These are phyloP conservation scores for Papiliotrema nemorosa DNA, from an alignment of 1,284 basidiomycete species.

Conservation along the genomic window DNA sequence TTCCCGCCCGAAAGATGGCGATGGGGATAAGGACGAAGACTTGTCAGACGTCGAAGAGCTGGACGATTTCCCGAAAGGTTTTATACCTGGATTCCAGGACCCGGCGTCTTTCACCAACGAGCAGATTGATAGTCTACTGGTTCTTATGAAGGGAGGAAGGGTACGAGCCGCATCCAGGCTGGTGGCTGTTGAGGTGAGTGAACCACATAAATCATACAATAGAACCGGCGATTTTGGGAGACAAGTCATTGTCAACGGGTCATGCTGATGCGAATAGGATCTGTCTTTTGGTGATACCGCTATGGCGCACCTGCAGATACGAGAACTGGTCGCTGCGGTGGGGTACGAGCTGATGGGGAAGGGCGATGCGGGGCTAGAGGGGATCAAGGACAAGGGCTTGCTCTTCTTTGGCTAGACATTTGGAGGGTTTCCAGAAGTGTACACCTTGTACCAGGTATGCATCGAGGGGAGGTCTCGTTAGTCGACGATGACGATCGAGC, in stretches of 20 bases:
- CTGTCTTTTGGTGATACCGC: slow-evolving; percentile 20
- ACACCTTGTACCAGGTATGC: no score
- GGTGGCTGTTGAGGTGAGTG: slow-evolving; percentile 20
- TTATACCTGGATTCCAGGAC: slow-evolving; percentile 41
- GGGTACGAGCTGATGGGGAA: slow-evolving; percentile 26
- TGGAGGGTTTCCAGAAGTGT: background rate
- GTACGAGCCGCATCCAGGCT: slow-evolving; percentile 6
- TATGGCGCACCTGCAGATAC: slow-evolving; percentile 12
- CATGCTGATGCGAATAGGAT: slow-evolving; percentile 12
- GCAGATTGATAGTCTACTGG: slow-evolving; percentile 24
- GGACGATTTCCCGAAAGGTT: slow-evolving; percentile 27
- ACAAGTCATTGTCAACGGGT: background rate
- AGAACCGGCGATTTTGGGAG: no score
- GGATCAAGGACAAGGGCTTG: slow-evolving; percentile 16
- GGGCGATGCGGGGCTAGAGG: slow-evolving; percentile 1
- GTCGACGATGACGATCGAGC: no score
- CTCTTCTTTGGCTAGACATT: slow-evolving; percentile 22
- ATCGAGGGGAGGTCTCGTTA: no score
- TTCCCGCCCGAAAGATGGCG: background rate
- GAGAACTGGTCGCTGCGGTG: slow-evolving; percentile 35
- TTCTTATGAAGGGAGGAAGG: slow-evolving; percentile 17
- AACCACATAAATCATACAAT: no score
- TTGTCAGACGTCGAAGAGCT: slow-evolving; percentile 5
- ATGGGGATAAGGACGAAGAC: slow-evolving; percentile 16
- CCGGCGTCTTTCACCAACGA: slow-evolving; percentile 16